These are phyloP conservation scores for Boletus subcaerulescens DNA, from an alignment of 768 basidiomycete genomes.

Conservation along the genomic window DNA sequence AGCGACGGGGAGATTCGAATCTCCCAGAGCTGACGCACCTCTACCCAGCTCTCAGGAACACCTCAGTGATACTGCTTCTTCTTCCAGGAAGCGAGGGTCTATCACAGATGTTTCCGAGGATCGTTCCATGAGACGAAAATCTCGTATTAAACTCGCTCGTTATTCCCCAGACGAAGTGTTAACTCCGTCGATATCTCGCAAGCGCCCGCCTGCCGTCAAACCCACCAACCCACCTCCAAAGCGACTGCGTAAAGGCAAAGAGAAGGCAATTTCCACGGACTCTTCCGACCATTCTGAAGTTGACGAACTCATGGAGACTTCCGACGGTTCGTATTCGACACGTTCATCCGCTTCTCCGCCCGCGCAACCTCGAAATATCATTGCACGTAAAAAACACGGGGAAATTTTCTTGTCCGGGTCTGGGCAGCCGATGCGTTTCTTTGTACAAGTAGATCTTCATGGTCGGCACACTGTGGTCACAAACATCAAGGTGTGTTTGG, in stretches of 20 bases:
- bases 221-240: conserved; percentile 16
- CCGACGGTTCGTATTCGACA: conserved; percentile 6
- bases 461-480: conserved; percentile 49
- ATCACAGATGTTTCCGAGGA: conserved; percentile 7
- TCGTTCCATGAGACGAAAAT: conserved; percentile 4
- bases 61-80: not conserved
- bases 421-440: conserved; percentile 52
- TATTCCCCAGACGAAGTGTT: conserved; percentile 4
- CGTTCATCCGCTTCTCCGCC: conserved; percentile 16
- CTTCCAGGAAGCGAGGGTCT: conserved; percentile 5
- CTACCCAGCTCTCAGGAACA: conserved; percentile 2
- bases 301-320: conserved; percentile 13
- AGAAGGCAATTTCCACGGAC: conserved; percentile 16
- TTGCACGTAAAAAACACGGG: conserved; percentile 19
- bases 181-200: conserved; percentile 20
- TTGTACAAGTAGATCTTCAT: conserved; percentile 65
- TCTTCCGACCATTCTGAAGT: conserved; percentile 16
- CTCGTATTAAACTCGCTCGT: conserved; percentile 2
- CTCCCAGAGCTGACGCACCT: not conserved
- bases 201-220: conserved; percentile 18
- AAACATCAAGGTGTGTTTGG: conserved; percentile 55
- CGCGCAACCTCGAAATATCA: conserved; percentile 9
- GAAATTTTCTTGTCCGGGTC: conserved; percentile 43
- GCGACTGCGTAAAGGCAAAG: conserved; percentile 30
- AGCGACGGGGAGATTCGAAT: not conserved